Conservation (phyloP, 306 rosid genomes). For the Cicer arietinum region DNA sequence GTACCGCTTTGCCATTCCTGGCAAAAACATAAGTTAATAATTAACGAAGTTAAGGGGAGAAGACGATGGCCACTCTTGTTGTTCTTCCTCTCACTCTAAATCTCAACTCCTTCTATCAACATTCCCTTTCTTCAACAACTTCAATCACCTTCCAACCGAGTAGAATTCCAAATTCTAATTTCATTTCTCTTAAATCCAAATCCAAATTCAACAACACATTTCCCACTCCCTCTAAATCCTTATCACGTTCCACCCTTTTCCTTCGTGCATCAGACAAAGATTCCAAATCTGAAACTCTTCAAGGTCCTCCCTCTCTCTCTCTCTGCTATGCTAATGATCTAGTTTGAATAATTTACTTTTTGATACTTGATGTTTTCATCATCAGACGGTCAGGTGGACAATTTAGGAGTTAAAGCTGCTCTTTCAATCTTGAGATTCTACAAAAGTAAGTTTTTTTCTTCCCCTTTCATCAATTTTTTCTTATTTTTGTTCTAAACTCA, state of each 20-base stretch:
- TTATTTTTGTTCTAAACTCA: not conserved
- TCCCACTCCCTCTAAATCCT: constrained; percentile 31
- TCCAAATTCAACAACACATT: constrained; percentile 2
- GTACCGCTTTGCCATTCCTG: too few relatives aligned
- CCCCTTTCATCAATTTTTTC: not conserved
- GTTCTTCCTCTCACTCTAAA: constrained; percentile 1
- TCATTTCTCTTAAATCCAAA: constrained; percentile 35
- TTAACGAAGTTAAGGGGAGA: too few relatives aligned
- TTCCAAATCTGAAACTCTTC: constrained; percentile 50
- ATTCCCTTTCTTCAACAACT: not conserved
- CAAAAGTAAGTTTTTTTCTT: constrained; percentile 55
- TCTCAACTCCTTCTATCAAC: not conserved
- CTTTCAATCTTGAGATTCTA: constrained; percentile 72
- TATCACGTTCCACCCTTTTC: constrained; percentile 26
- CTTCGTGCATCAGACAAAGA: constrained; percentile 33
- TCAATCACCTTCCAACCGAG: not conserved
- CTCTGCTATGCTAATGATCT: constrained; percentile 9
- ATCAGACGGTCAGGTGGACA: constrained; percentile 58
- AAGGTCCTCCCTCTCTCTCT: constrained; percentile 51
- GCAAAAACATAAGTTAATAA: too few relatives aligned
- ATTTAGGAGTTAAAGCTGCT: constrained; percentile 72
- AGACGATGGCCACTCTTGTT: constrained; percentile 49
- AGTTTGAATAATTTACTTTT: not conserved
- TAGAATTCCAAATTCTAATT: constrained; percentile 37
- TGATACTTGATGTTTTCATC: not conserved